A percentile compares a stretch with the other conserved stretches of the same genome.
phyloP scores from a whole-genome alignment of 345 rosid species.

The Eucalyptus paniculata region DNA sequence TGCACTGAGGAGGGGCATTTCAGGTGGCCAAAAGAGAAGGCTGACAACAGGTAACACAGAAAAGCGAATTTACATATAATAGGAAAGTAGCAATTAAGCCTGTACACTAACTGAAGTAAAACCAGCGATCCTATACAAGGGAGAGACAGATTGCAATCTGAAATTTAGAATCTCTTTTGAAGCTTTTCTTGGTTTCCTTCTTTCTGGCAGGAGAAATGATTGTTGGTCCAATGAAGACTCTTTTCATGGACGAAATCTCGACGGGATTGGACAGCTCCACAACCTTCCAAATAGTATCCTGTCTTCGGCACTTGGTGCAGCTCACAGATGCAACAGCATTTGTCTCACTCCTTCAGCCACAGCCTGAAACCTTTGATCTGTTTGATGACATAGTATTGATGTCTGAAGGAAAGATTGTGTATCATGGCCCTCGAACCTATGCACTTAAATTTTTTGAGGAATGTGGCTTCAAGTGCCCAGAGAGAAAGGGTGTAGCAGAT shows the following conservation, averaged over 20 bases:
- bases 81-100: background rate
- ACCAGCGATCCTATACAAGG: background rate
- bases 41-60: conserved; percentile 25
- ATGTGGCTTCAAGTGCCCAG: conserved; percentile 56
- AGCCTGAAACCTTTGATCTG: conserved; percentile 51
- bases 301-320: conserved; percentile 53
- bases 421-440: conserved; percentile 35
- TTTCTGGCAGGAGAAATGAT: conserved; percentile 49
- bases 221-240: conserved; percentile 49
- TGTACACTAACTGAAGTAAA: background rate
- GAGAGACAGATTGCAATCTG: background rate
- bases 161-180: background rate
- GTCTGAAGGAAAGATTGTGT: conserved; percentile 53
- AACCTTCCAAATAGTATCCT: conserved; percentile 43
- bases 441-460: conserved; percentile 30
- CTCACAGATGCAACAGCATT: conserved; percentile 41
- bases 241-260: conserved; percentile 72
- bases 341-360: conserved; percentile 63
- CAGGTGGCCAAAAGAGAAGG: conserved; percentile 43
- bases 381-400: conserved; percentile 51
- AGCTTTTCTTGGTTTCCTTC: background rate
- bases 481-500: conserved; percentile 51
- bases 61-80: background rate
- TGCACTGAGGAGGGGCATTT: conserved; percentile 32
- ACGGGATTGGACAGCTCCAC: conserved; percentile 73